Base-by-base conservation (phyloP, 75 land plant genomes). In the Chamaecyparis obtusa region DNA sequence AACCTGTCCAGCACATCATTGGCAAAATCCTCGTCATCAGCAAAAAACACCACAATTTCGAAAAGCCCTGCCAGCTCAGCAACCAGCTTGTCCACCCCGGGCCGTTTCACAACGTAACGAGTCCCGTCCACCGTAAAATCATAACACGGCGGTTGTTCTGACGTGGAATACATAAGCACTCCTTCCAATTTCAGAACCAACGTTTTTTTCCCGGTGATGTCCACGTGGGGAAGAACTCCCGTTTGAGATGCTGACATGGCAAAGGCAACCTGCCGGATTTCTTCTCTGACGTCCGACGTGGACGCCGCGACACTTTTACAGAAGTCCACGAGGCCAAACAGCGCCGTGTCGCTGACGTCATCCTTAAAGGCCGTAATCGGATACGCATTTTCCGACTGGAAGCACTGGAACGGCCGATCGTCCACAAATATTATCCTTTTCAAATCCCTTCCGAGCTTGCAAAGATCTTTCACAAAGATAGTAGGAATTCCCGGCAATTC, bases 21-120 rank as follows among this genome's bases (percentile, higher is more conserved):
- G 2, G 82, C 90, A 55, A 86, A 90, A 33, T 89, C 86, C 24
- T 83, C 32, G 85, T 86, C 71, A 39, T 84, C 78, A 30, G 91
- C 83, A 17, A 86, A 86, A 33, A 89, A 90, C 35, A 88, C 56
- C 2, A 90, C 91, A 36, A 90, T 75, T 49, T 90, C 91, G 67
- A 78, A 90, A 60, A 79, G 83, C 2, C 83, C 64, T 19, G 81
- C 46, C 46, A 90, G 83, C 21, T 75, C 85, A 15, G 24, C 71
- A 19, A 67, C 0, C 71, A 67, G 24, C n/a, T 2, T 19, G 6
- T 67, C n/a, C 8, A 67, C 5, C 6, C 71, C 71, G 9, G 71
- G 71, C 71, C 71, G 24, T 27, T 24, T 24, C n/a, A 67, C 9
- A 67, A 67, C 71, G n/a, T 67, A 67, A 67, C 54, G 54, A 14